Evolutionary conservation across 1,139 yeast species (phyloP), one percentile per base, ranked within the genome.

Genomic region (Geotrichum candidum): DNA sequence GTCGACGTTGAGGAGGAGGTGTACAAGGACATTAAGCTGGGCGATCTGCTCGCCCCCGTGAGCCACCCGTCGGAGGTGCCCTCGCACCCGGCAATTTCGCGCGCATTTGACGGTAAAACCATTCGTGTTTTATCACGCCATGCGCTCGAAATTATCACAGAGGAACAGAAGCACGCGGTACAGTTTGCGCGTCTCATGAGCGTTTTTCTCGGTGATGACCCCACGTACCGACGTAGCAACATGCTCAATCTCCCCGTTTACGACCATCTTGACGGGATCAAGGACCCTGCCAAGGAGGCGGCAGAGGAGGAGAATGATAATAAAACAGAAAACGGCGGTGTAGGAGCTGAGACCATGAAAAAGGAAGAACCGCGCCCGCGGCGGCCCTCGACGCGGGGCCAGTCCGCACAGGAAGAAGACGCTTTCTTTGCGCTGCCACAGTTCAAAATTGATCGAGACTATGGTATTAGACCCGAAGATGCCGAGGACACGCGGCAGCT

Each of bases 181-280:
- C 83, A 86, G 73, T 78, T 91, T 64, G 83, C 88, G 58, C 84
- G 84, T 68, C 77, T 92, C 57, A 80, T 92, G 74, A 90, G 87
- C 65, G 85, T 88, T 0, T 84, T 92, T 70, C 79, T 91, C 60
- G 97, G 97, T 11, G 97, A 92, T 70, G 94, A 90, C 73, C 89
- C 96, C 70, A 80, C 80, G 58, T 84, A 84, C 65, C 77, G 86
- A 51, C 63, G 91, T 83, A 63, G 65, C 18, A 84, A 83, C 48
- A 83, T 84, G 62, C 74, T 91, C 73, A 84, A 85, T 33, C 78
- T 91, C 57, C 87, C 90, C 1, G 79, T 77, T 35, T 88, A 89
- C 70, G 89, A 89, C 70, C 91, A 87, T 68, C 84, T 86, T 53
- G 63, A 75, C 71, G 78, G 60, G 27, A 57, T 38, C 54, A 64